These are phyloP conservation scores for Trichoderma hamatum DNA, from an alignment of 2,329 filamentous ascomycete genomes.

Conservation along the genomic window DNA sequence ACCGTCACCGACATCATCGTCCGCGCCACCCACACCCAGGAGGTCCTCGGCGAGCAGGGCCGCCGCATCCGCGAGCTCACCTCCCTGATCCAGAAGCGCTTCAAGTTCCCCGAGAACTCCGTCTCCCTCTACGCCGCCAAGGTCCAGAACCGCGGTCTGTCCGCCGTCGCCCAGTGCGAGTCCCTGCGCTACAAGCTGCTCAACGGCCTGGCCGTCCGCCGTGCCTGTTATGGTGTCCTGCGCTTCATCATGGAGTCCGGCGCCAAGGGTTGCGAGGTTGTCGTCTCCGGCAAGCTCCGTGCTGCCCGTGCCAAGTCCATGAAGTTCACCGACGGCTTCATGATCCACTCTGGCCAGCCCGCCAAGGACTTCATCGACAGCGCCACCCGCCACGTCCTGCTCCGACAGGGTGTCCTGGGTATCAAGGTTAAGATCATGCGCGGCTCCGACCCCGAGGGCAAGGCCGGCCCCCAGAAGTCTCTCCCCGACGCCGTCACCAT, in stretches of 20 bases:
- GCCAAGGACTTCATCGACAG: constrained; percentile 99
- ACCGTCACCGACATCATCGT: constrained; percentile 99
- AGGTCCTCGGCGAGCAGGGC: constrained; percentile 99
- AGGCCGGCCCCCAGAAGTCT: constrained; percentile 95
- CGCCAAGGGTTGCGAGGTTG: constrained; percentile 99
- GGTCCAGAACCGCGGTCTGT: constrained; percentile 99
- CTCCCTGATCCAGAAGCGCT: constrained; percentile 99
- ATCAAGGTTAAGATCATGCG: constrained; percentile 99
- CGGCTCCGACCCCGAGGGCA: constrained; percentile 98
- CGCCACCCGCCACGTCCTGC: constrained; percentile 98
- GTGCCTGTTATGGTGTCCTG: constrained; percentile 99
- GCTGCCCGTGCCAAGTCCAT: constrained; percentile 99
- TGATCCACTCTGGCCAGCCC: constrained; percentile 99
- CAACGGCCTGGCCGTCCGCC: constrained; percentile 97
- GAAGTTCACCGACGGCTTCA: constrained; percentile 99
- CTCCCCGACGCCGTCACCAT: constrained; percentile 98
- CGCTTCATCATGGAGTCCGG: constrained; percentile 99
- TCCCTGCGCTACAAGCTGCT: constrained; percentile 99
- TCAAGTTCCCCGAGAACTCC: constrained; percentile 99
- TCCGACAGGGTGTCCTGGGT: constrained; percentile 98
- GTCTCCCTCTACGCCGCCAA: constrained; percentile 99
- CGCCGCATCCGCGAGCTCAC: constrained; percentile 99
- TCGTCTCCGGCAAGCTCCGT: constrained; percentile 98
- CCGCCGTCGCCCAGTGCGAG: constrained; percentile 99
- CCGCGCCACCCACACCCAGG: constrained; percentile 99